These are phyloP conservation scores for Saccharomycopsis capsularis DNA, from an alignment of 805 yeast genomes.

Conservation along the genomic window DNA sequence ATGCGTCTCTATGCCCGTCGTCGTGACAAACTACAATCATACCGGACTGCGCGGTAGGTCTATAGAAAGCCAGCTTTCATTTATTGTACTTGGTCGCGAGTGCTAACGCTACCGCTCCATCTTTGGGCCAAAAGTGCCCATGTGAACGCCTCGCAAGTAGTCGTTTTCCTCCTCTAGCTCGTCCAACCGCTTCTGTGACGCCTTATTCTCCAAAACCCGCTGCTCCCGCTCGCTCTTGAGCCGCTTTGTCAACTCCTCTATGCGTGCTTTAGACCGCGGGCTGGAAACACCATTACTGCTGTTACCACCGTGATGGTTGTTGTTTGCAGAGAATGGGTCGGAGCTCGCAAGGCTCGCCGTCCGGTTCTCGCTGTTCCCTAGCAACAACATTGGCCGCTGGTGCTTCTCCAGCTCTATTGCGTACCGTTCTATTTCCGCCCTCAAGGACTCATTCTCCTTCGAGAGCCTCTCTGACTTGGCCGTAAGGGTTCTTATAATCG, in stretches of 20 bases:
- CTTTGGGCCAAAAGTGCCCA: too few species aligned
- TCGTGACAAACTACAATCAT: too few species aligned
- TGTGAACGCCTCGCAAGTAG: constrained; percentile 28
- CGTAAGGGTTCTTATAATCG: constrained; percentile 1
- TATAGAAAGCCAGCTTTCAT: too few species aligned
- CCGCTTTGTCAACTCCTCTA: constrained; percentile 54
- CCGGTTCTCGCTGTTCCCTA: not conserved
- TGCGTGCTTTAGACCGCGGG: constrained; percentile 41
- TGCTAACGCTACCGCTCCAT: too few species aligned
- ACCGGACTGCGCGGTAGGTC: too few species aligned
- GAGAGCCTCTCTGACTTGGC: not conserved
- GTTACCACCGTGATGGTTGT: not conserved
- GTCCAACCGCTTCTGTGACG: constrained; percentile 43
- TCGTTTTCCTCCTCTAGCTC: constrained; percentile 53
- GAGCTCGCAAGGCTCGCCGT: not conserved
- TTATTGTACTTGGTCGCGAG: too few species aligned
- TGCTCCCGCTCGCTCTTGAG: constrained; percentile 72
- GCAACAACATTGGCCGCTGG: not conserved
- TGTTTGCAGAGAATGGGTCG: not conserved
- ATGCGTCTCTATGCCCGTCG: too few species aligned
- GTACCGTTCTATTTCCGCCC: not conserved
- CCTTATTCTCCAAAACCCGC: constrained; percentile 51
- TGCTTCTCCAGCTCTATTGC: not conserved
- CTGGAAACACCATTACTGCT: constrained; percentile 16
- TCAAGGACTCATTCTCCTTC: not conserved